Evolutionary conservation across 208 protist species (phyloP), one percentile per base, ranked within the genome.

Genomic region (Acanthamoeba castellanii): DNA sequence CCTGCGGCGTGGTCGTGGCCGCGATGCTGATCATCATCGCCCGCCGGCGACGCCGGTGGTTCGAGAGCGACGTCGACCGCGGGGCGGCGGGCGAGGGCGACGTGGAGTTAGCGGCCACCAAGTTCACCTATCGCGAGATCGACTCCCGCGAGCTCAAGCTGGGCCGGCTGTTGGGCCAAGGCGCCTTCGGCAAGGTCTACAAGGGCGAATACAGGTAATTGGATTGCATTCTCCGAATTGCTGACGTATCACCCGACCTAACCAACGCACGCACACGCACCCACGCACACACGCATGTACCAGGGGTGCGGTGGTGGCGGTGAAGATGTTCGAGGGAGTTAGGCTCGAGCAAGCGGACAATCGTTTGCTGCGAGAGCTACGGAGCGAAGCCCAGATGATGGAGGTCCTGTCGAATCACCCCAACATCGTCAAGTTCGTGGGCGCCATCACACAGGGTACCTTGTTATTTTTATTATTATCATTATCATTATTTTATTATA

Each of bases 381-480:
- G 88, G 32, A 78, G 3, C 5, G 88, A 93, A 18, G 88, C 88
- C 11, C 88, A 93, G 42, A 93, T 93, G 88, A 93, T 93, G 88
- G 45, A 93, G 42, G 22, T 30, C 1, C 61, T 93, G 8, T 93
- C 61, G 30, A 93, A 93, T n/a, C 88, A 93, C n/a, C 88, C 88
- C 11, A 76, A 93, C 88, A 78, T 93, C 70, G 88, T 93, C 25
- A 72, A 93, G 37, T 93, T 93, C 25, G 88, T 93, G 34, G 88
- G 88, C 55, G 88, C 88, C 88, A 45, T 93, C 59, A 90, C 84
- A 42, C n/a, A 90, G 20, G 84, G 84, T 90, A 68, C 84, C 8
- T 7, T 16, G 27, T 72, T 30, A 27, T 27, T 37, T 16, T 72
- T 37, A 22, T 22, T 16, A 57, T 57, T 16, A 16, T 16, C 52